Percentiles rank a stretch among this genome's conserved stretches.
Evolutionary conservation across 352 stramenopile species (phyloP).

Genomic region (Phytophthora cactorum): DNA sequence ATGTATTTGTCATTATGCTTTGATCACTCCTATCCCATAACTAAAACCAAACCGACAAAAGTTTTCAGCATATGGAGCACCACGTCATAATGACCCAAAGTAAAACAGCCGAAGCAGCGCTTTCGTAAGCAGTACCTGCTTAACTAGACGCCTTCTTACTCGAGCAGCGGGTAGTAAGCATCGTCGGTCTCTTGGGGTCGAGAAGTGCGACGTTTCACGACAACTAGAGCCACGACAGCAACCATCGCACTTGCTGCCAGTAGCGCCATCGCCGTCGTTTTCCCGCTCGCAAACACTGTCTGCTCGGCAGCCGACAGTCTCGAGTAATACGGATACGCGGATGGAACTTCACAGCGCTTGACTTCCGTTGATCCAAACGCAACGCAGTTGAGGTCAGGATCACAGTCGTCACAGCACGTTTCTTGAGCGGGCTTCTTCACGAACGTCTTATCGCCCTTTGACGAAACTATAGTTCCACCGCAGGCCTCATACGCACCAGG

Average conservation of each 20-base stretch:
- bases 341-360: slow-evolving; percentile 46
- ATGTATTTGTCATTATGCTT: slow-evolving; percentile 5
- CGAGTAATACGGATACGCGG: slow-evolving; percentile 19
- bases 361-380: slow-evolving; percentile 18
- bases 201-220: slow-evolving; percentile 38
- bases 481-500: slow-evolving; percentile 49
- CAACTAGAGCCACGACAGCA: slow-evolving; percentile 59
- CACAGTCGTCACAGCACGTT: slow-evolving; percentile 37
- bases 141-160: slow-evolving; percentile 30
- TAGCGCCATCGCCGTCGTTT: slow-evolving; percentile 31
- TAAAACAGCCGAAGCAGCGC: neutral
- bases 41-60: slow-evolving; percentile 5
- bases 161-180: slow-evolving; percentile 64
- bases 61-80: slow-evolving; percentile 7
- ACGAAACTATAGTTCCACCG: slow-evolving; percentile 42
- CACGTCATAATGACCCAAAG: slow-evolving; percentile 2
- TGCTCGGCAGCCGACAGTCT: slow-evolving; percentile 24
- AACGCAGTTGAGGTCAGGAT: slow-evolving; percentile 4
- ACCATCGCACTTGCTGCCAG: slow-evolving; percentile 55
- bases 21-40: neutral
- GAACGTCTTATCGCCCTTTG: slow-evolving; percentile 18
- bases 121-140: neutral
- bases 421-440: slow-evolving; percentile 43
- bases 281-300: slow-evolving; percentile 25
- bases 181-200: slow-evolving; percentile 29